Evolutionary conservation across 2,329 filamentous ascomycete species (phyloP).

Genomic region (Penicillium sp.): DNA sequence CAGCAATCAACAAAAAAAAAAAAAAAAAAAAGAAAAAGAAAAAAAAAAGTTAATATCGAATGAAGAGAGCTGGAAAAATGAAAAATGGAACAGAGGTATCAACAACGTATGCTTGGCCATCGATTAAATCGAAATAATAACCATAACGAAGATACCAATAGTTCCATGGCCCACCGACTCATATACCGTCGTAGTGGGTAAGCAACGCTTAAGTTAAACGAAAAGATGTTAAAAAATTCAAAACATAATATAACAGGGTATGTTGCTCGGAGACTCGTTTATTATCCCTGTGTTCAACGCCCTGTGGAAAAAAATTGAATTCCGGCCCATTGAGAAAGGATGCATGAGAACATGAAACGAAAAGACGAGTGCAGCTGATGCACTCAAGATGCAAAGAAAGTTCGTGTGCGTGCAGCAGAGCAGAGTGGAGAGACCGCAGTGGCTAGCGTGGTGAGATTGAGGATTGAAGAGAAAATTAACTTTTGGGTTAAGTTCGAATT

Average conservation of each 20-base stretch:
- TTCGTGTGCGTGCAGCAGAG: slow-evolving; percentile 4
- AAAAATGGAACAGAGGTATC: slow-evolving; percentile 18
- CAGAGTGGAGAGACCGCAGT: slow-evolving; percentile 2
- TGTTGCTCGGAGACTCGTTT: slow-evolving; percentile 44
- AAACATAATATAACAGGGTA: slow-evolving; percentile 35
- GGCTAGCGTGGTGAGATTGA: not conserved
- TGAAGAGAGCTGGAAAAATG: not conserved
- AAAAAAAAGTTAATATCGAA: not conserved
- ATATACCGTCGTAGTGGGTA: slow-evolving; percentile 24
- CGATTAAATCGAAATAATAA: slow-evolving; percentile 13
- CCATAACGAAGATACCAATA: slow-evolving; percentile 15
- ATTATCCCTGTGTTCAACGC: slow-evolving; percentile 41
- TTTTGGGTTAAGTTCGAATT: not conserved
- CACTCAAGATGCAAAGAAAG: slow-evolving; percentile 1
- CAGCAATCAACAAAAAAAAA: slow-evolving; percentile 11
- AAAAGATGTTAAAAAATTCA: slow-evolving; percentile 12
- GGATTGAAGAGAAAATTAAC: not conserved
- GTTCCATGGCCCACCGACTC: slow-evolving; percentile 19
- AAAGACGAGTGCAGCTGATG: not conserved
- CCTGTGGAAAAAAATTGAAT: slow-evolving; percentile 18
- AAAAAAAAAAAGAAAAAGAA: slow-evolving; percentile 7
- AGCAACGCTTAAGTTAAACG: slow-evolving; percentile 21
- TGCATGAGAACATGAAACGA: slow-evolving; percentile 14
- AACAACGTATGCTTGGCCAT: slow-evolving; percentile 20
- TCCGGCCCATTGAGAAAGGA: slow-evolving; percentile 17